These are phyloP conservation scores for Hymenoscyphus albidus DNA, from an alignment of 2,329 filamentous ascomycete species.

Conservation along the genomic window DNA sequence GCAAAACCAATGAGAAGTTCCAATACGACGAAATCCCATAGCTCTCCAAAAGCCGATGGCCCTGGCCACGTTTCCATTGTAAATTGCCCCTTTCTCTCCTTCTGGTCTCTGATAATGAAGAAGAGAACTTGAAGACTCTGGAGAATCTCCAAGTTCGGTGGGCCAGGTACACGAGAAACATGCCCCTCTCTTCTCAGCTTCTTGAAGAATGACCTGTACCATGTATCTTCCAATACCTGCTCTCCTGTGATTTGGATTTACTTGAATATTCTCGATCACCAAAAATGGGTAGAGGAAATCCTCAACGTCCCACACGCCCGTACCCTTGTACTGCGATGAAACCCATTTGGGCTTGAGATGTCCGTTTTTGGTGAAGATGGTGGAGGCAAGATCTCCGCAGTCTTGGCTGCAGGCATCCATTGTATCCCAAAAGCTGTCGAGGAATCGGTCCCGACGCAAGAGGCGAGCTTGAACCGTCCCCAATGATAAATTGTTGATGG, in stretches of 20 bases:
- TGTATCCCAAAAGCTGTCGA: not conserved
- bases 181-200: not conserved
- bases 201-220: not conserved
- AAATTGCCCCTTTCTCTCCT: not conserved
- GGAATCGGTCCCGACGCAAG: not conserved
- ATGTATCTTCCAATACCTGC: not conserved
- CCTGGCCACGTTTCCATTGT: not conserved
- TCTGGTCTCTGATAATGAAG: not conserved
- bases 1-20: not conserved
- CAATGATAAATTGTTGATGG: too few species aligned
- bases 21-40: conserved; percentile 1
- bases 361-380: not conserved
- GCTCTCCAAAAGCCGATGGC: conserved; percentile 1
- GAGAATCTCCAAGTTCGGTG: not conserved
- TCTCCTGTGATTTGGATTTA: not conserved
- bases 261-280: not conserved
- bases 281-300: not conserved
- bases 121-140: not conserved
- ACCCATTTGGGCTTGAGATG: not conserved
- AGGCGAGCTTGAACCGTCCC: too few species aligned
- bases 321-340: not conserved
- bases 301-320: not conserved
- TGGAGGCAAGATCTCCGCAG: not conserved
- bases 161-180: not conserved
- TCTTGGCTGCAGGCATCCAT: not conserved